phyloP scores from a whole-genome alignment of 139 green algal genomes.

The Chlorella sp. region DNA sequence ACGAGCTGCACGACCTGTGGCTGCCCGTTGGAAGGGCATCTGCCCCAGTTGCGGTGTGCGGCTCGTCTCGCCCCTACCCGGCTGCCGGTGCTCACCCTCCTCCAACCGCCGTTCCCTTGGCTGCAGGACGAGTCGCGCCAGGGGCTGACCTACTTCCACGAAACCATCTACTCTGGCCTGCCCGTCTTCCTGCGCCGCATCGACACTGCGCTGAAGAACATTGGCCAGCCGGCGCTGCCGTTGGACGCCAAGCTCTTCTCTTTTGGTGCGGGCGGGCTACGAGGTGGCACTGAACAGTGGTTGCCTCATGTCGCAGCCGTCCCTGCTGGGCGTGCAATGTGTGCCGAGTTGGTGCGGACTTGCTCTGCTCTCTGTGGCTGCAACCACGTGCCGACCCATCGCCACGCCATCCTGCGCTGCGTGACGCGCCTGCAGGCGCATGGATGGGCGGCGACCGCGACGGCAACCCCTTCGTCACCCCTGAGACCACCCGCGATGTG shows the following conservation, averaged over 20 bases:
- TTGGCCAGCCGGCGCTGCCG: conserved; percentile 86
- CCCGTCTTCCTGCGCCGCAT: conserved; percentile 76
- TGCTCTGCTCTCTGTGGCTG: not conserved
- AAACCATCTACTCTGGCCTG: conserved; percentile 89
- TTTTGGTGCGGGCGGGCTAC: conserved; percentile 88
- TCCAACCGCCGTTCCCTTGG: too few relatives aligned
- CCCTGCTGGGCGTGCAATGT: not conserved
- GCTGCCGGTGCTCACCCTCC: too few relatives aligned
- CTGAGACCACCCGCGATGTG: conserved; percentile 89
- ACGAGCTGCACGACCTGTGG: too few relatives aligned
- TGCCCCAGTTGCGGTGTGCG: too few relatives aligned
- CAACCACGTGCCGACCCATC: not conserved
- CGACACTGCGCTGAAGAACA: conserved; percentile 88
- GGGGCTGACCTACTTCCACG: conserved; percentile 92
- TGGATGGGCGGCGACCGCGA: conserved; percentile 89
- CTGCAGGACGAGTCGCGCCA: conserved; percentile 92
- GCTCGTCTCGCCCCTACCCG: too few relatives aligned
- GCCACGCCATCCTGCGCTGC: not conserved
- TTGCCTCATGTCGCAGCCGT: too few relatives aligned
- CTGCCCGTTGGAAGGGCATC: too few relatives aligned
- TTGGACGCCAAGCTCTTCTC: conserved; percentile 70
- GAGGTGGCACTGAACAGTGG: not conserved
- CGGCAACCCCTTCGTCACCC: conserved; percentile 95
- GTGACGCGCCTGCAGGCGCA: conserved; percentile 1
- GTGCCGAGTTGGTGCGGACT: too few relatives aligned